phyloP scores from a whole-genome alignment of 805 yeast genomes.

The Lachancea nothofagi region DNA sequence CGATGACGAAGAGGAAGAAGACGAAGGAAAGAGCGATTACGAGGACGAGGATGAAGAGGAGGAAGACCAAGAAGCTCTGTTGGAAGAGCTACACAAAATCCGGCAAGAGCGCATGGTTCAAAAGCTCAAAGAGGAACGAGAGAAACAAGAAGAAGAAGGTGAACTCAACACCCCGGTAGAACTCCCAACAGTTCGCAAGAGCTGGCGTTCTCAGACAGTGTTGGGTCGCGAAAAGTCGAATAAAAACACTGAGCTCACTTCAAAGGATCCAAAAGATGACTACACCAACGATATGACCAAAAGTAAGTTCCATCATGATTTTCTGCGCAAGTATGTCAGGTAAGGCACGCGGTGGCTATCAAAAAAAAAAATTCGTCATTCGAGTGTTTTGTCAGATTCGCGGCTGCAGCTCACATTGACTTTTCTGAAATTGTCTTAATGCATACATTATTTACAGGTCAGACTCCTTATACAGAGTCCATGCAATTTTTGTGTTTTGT shows the following conservation, averaged over 20 bases:
- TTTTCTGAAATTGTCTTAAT: neutral
- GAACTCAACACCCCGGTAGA: constrained; percentile 8
- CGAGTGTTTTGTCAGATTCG: neutral
- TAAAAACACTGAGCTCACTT: constrained; percentile 10
- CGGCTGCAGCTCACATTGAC: too few species aligned
- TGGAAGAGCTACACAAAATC: constrained; percentile 37
- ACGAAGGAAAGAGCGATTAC: constrained; percentile 33
- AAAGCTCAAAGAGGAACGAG: constrained; percentile 25
- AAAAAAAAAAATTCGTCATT: neutral
- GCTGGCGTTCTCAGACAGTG: constrained; percentile 24
- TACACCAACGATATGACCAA: constrained; percentile 35
- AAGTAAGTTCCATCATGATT: constrained; percentile 39
- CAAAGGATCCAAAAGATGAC: constrained; percentile 5
- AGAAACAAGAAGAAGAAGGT: constrained; percentile 21
- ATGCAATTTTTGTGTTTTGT: neutral
- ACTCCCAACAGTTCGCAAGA: constrained; percentile 13
- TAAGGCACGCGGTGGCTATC: constrained; percentile 15
- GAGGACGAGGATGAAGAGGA: constrained; percentile 29
- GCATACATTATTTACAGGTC: constrained; percentile 5
- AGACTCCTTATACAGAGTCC: neutral
- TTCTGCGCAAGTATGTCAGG: constrained; percentile 37
- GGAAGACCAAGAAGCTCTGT: constrained; percentile 39
- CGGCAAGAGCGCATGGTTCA: constrained; percentile 33
- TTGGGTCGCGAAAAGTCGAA: constrained; percentile 24
- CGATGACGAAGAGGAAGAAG: constrained; percentile 35